Base-by-base conservation (phyloP, 73 alveolate species). In the Diophrys sp. region DNA sequence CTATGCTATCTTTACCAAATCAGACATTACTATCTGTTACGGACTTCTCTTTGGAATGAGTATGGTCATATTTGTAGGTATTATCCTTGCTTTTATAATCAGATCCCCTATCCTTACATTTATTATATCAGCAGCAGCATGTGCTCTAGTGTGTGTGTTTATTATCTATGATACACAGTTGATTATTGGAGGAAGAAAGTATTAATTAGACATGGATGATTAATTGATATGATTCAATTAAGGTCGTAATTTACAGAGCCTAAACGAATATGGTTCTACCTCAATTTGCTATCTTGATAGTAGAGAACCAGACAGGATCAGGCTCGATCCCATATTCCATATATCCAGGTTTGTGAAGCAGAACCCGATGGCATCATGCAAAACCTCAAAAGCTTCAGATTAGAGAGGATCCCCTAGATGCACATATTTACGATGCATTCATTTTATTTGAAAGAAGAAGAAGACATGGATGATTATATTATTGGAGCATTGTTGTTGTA, bases 1-100 rank as follows among this genome's bases (percentile, higher is more conserved):
- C 0, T 93, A 93, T 87, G 98, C 98, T 28, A 33, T 69, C 77
- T 75, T 71, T 26, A 89, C 98, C 32, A 89, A 79, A 56, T 72
- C 67, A 29, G 98, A 93, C 71, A 79, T 82, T 70, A 83, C 96
- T 29, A 44, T 73, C 69, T 62, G 82, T 44, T 86, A 85, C 8
- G 90, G 80, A 23, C 5, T 83, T 18, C 53, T 89, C 0, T 29
- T 80, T 28, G 81, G 34, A 33, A 2, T 31, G n/a, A 33, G 33
- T 33, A 25, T 23, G 11, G 71, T 73, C 26, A 28, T 62, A 25
- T 73, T 73, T 1, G 30, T 73, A 0, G 54, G 71, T 8, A 23
- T 73, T 26, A 54, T 73, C 0, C 54, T 73, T 0, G 34, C 34
- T 5, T 73, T 73, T 67, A 73, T 73, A 44, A 31, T 73, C 71